These are phyloP conservation scores for Neoscytalidium dimidiatum DNA, from an alignment of 2,329 filamentous ascomycete genomes.

Conservation along the genomic window DNA sequence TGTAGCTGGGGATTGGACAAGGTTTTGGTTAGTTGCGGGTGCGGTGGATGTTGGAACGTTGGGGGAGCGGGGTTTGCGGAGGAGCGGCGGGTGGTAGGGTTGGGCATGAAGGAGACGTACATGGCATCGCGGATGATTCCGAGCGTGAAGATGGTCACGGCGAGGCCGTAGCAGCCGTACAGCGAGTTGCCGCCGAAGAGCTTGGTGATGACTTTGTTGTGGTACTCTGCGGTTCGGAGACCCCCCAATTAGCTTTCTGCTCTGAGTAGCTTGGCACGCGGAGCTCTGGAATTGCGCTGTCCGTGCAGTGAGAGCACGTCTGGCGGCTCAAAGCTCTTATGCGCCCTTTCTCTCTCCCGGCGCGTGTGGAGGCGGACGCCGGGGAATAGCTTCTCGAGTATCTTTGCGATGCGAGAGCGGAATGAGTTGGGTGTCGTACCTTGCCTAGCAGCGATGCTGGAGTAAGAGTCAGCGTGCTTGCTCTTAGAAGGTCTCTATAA, in stretches of 20 bases:
- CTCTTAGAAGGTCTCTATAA: neutral
- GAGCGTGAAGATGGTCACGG: constrained; percentile 84
- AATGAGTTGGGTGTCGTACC: constrained; percentile 52
- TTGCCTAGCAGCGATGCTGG: constrained; percentile 78
- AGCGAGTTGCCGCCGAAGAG: constrained; percentile 78
- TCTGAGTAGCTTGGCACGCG: neutral
- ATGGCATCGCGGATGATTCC: constrained; percentile 79
- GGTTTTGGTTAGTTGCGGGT: neutral
- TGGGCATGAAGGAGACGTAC: constrained; percentile 30
- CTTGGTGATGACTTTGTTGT: constrained; percentile 83
- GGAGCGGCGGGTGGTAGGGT: neutral
- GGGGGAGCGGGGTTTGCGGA: neutral
- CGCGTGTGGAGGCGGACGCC: too few relatives aligned
- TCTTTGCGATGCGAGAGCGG: constrained; percentile 19
- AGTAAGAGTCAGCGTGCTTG: constrained; percentile 21
- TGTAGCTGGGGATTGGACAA: constrained; percentile 62
- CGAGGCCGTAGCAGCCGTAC: constrained; percentile 85
- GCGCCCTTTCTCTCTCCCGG: too few relatives aligned
- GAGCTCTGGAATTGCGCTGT: constrained; percentile 3
- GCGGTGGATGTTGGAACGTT: constrained; percentile 33
- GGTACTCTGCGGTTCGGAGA: constrained; percentile 69
- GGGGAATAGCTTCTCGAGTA: neutral
- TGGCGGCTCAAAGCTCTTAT: too few relatives aligned
- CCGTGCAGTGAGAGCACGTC: too few relatives aligned
- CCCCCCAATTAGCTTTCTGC: neutral